Conservation (phyloP, 2,329 filamentous ascomycete species). For the Hymenoscyphus infarciens region DNA sequence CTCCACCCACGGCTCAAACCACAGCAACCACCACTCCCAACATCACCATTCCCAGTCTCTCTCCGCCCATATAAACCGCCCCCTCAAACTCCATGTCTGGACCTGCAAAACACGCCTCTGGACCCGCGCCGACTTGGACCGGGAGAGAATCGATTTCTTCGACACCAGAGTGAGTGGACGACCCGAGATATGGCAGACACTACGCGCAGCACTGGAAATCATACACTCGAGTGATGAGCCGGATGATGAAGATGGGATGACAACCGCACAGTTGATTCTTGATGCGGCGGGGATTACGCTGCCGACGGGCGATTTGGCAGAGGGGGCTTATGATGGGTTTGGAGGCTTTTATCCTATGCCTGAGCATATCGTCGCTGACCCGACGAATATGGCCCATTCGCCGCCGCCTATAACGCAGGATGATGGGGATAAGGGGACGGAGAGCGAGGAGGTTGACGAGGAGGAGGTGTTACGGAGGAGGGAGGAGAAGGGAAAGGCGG, state of each 20-base stretch:
- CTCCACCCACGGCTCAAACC: constrained; percentile 22
- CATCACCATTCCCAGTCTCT: constrained; percentile 30
- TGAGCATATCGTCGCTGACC: constrained; percentile 66
- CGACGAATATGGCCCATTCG: constrained; percentile 48
- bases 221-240: constrained; percentile 50
- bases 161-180: constrained; percentile 81
- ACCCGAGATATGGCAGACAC: constrained; percentile 74
- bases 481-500: constrained; percentile 43
- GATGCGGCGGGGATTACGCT: constrained; percentile 73
- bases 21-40: constrained; percentile 12
- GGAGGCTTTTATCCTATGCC: constrained; percentile 55
- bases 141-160: constrained; percentile 80
- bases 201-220: constrained; percentile 64
- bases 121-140: constrained; percentile 65
- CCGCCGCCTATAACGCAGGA: constrained; percentile 28
- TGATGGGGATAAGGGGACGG: constrained; percentile 26
- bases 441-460: constrained; percentile 28
- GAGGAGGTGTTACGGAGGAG: constrained; percentile 46
- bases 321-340: constrained; percentile 42
- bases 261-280: constrained; percentile 75
- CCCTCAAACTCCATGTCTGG: constrained; percentile 65
- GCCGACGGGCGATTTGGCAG: constrained; percentile 67
- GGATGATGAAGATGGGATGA: constrained; percentile 43
- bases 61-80: constrained; percentile 65
- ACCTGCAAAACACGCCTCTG: constrained; percentile 59